A percentile compares a stretch with the other conserved stretches of the same genome.
Evolutionary conservation across 495 filamentous ascomycete species (phyloP).

Genomic region (Tuber aestivum): DNA sequence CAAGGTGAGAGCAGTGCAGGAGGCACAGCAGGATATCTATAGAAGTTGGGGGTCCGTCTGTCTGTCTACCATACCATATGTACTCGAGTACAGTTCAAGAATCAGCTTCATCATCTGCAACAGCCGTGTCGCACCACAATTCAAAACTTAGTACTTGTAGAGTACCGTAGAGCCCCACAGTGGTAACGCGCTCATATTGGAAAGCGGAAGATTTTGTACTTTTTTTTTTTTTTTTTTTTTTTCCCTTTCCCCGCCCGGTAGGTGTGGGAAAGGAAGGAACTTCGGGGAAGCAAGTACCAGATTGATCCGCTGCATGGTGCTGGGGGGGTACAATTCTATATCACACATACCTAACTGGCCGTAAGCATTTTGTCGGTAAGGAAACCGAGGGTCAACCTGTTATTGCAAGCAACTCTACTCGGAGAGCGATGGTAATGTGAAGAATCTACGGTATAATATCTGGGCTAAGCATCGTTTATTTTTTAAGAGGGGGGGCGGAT

Average conservation of each 20-base stretch:
- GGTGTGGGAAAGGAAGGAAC: neutral
- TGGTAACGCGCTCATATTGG: neutral
- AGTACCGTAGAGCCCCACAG: neutral
- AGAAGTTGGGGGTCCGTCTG: neutral
- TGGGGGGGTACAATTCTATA: neutral
- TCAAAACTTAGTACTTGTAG: neutral
- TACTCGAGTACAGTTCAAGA: neutral
- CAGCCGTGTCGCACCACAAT: neutral
- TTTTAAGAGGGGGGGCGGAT: neutral
- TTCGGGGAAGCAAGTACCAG: neutral
- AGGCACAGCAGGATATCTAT: slow-evolving; percentile 5
- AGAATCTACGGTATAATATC: neutral
- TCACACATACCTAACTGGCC: neutral
- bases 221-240: neutral
- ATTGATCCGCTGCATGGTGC: neutral
- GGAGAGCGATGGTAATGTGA: neutral
- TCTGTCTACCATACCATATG: neutral
- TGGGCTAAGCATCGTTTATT: neutral
- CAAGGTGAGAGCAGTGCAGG: neutral
- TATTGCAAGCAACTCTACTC: neutral
- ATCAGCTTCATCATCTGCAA: neutral
- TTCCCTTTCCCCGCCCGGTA: neutral
- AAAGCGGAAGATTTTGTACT: neutral
- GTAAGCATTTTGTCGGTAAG: neutral
- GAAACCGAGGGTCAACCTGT: neutral